Evolutionary conservation across 768 basidiomycete species (phyloP).

Genomic region (Auricularia auricula-judae): DNA sequence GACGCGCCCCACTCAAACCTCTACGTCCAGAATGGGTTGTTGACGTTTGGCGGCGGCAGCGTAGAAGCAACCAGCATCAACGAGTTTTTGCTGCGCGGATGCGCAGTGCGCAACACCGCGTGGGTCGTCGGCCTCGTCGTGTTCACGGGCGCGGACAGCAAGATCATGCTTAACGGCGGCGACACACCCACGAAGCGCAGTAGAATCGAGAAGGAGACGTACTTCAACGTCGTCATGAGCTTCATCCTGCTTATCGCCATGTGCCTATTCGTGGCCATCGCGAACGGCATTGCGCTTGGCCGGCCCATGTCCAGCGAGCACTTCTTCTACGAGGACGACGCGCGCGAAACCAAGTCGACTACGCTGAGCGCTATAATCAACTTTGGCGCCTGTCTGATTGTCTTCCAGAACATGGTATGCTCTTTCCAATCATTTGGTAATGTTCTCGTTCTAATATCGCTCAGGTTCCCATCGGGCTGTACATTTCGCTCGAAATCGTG

Average conservation of each 20-base stretch:
- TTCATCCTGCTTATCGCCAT: constrained; percentile 68
- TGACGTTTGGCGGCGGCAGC: constrained; percentile 61
- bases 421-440: background rate
- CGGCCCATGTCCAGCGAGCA: constrained; percentile 50
- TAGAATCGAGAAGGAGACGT: constrained; percentile 94
- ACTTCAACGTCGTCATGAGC: constrained; percentile 82
- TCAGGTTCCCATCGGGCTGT: constrained; percentile 74
- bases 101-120: constrained; percentile 75
- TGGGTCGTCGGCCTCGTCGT: constrained; percentile 94
- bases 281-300: constrained; percentile 62
- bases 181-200: constrained; percentile 92
- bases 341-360: constrained; percentile 47
- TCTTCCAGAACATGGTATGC: constrained; percentile 83
- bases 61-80: constrained; percentile 77
- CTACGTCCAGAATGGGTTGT: constrained; percentile 78
- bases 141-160: constrained; percentile 87
- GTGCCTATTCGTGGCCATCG: constrained; percentile 65
- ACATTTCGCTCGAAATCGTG: constrained; percentile 96
- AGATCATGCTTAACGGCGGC: constrained; percentile 90
- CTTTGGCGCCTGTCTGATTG: constrained; percentile 86
- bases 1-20: constrained; percentile 92
- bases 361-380: constrained; percentile 75
- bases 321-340: constrained; percentile 52
- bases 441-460: background rate
- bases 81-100: constrained; percentile 85